Evolutionary conservation across 1,284 basidiomycete genomes (phyloP), one percentile per base, ranked within the genome.

Genomic region (Fomitopsis pinicola): DNA sequence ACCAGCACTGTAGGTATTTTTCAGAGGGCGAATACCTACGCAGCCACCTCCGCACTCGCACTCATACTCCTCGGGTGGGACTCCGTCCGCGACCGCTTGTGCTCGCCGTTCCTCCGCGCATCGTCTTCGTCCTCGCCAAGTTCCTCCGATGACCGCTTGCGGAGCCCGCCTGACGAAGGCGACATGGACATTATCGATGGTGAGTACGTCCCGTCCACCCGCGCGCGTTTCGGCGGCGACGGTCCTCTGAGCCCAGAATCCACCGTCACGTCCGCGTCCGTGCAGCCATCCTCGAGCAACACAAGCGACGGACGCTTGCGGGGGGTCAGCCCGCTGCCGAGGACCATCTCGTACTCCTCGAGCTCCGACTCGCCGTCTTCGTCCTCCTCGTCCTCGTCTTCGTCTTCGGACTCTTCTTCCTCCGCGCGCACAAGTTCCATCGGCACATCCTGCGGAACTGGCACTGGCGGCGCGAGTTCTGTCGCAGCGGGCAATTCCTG

Each of bases 191-290:
- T 45, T 46, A 64, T 61, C 33, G 67, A 35, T 15, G 66, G 59
- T 22, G 74, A 71, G 60, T 67, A 74, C 17, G 64, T 60, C 19
- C 72, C 72, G 4, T 69, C 65, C 8, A 63, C 59, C 22, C 74
- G 64, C n/a, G 69, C 65, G 38, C 73, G 69, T 46, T 76, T 77
- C 7, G 75, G 73, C 19, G 75, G 74, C 1, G 75, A 72, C 33
- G 59, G 68, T 7, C 60, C 56, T 22, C 60, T 56, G 19, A 63
- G 48, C 55, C n/a, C 19, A 42, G 40, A 62, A 54, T 17, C 48
- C 52, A 33, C 42, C 57, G 50, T n/a, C 35, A 58, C 56, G 44
- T 62, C 68, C 1, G 59, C 58, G 28, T 53, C 38, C 26, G 60
- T 66, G 33, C 68, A 65, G 9, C 28, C 52, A 22, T 68, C 22